Evolutionary conservation across 306 rosid genomes (phyloP).

Genomic region (Gleditsia sinensis): DNA sequence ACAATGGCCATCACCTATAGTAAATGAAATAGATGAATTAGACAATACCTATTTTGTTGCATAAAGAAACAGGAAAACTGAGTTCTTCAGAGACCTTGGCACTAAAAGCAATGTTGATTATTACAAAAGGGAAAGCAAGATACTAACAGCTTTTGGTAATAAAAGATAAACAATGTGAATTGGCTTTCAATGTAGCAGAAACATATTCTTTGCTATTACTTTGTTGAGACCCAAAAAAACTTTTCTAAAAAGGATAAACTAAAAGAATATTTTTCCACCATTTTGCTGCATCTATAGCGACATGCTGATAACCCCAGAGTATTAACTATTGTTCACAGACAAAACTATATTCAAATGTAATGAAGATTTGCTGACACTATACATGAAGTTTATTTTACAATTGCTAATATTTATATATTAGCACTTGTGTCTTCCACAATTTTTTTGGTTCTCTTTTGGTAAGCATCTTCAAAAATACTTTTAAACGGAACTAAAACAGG

Average conservation of each 20-base stretch:
- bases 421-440: neutral
- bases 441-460: neutral
- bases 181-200: neutral
- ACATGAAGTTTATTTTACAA: neutral
- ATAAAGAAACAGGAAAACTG: slow-evolving; percentile 15
- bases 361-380: neutral
- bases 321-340: neutral
- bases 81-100: neutral
- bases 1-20: slow-evolving; percentile 84
- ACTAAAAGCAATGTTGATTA: neutral
- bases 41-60: slow-evolving; percentile 18
- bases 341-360: neutral
- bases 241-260: neutral
- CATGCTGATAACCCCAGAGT: neutral
- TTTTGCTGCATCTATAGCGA: neutral
- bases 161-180: neutral
- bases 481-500: neutral
- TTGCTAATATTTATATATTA: neutral
- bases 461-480: neutral
- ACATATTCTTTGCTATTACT: neutral
- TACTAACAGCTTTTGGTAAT: neutral
- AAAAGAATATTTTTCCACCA: neutral
- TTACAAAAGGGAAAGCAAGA: neutral
- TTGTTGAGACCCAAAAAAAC: neutral
- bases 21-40: slow-evolving; percentile 31